These are phyloP conservation scores for Saxophila tyrrhenica DNA, from an alignment of 495 filamentous ascomycete species.

Conservation along the genomic window DNA sequence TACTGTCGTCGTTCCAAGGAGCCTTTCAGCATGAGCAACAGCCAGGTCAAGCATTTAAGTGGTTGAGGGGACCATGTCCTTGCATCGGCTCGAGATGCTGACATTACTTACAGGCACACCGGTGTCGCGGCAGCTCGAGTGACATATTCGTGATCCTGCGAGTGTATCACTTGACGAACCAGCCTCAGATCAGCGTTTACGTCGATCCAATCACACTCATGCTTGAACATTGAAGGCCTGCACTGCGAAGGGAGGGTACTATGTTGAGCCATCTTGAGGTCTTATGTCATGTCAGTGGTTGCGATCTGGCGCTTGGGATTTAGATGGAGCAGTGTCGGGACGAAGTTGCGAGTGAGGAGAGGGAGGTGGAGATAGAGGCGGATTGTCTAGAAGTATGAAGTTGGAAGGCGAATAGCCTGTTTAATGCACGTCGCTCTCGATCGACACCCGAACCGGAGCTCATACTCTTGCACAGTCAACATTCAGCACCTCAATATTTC, in stretches of 20 bases:
- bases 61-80: neutral
- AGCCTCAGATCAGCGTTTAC: neutral
- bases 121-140: constrained; percentile 3
- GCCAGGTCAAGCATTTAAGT: constrained; percentile 4
- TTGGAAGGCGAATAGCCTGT: no score
- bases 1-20: constrained; percentile 3
- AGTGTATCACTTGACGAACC: neutral
- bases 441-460: no score
- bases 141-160: constrained; percentile 15
- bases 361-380: no score
- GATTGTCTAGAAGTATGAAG: no score
- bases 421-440: no score
- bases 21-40: constrained; percentile 7
- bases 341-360: no score
- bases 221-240: neutral
- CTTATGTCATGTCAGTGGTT: no score
- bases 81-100: neutral
- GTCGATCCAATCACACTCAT: constrained; percentile 7
- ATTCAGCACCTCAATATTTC: no score
- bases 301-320: no score
- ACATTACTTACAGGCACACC: constrained; percentile 1
- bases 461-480: no score
- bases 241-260: constrained; percentile 1
- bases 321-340: no score
- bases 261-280: neutral